These are phyloP conservation scores for Rhododendron vialii DNA, from an alignment of 148 eudicot species.

Conservation along the genomic window DNA sequence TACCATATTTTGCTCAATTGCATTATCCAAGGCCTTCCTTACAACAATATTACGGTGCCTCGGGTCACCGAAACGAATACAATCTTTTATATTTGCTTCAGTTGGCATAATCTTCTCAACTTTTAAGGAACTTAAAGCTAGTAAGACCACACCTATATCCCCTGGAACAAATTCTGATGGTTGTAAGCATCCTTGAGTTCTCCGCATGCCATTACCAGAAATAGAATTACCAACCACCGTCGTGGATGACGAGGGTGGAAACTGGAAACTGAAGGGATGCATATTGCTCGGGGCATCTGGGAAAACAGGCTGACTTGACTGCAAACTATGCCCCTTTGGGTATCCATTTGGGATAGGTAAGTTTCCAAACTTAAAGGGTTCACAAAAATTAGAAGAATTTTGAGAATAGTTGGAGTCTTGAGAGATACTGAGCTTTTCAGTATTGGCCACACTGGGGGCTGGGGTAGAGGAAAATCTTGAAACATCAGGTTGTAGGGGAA, in stretches of 20 bases:
- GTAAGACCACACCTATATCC: constrained; percentile 43
- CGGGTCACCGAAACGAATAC: constrained; percentile 43
- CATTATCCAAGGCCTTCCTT: constrained; percentile 47
- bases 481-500: constrained; percentile 21
- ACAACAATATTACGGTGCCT: constrained; percentile 37
- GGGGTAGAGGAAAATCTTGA: constrained; percentile 19
- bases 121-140: constrained; percentile 43
- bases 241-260: constrained; percentile 9
- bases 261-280: constrained; percentile 11
- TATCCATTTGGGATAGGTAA: constrained; percentile 18
- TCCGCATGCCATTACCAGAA: constrained; percentile 11
- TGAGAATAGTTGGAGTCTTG: constrained; percentile 28
- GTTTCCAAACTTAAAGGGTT: constrained; percentile 16
- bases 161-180: constrained; percentile 40
- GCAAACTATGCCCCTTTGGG: constrained; percentile 20
- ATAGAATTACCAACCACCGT: constrained; percentile 5
- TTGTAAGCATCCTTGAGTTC: constrained; percentile 21
- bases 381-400: constrained; percentile 14
- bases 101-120: constrained; percentile 41
- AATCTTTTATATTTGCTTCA: constrained; percentile 48
- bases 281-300: constrained; percentile 17
- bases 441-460: constrained; percentile 24
- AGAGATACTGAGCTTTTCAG: constrained; percentile 27
- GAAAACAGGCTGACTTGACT: constrained; percentile 15
- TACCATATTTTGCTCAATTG: constrained; percentile 38